phyloP scores from a whole-genome alignment of 2,329 filamentous ascomycete genomes.

The Thelonectria olida region DNA sequence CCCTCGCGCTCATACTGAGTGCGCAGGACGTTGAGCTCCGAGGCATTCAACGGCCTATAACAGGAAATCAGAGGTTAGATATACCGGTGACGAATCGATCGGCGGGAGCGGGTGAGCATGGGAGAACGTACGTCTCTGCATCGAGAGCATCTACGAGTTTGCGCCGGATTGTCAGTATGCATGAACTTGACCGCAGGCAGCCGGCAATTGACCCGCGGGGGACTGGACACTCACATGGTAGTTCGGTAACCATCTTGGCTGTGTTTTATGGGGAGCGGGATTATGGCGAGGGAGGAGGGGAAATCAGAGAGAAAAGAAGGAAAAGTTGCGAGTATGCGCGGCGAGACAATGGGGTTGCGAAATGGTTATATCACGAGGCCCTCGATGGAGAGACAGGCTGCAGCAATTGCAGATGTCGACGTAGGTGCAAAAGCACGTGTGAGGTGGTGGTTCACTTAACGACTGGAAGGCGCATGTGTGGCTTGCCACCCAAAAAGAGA shows the following conservation, averaged over 20 bases:
- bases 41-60: slow-evolving; percentile 82
- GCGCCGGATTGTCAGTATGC: slow-evolving; percentile 23
- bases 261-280: not conserved
- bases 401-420: not conserved
- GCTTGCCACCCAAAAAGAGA: not conserved
- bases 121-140: slow-evolving; percentile 80
- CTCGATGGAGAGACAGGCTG: slow-evolving; percentile 3
- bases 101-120: not conserved
- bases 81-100: slow-evolving; percentile 1
- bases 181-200: slow-evolving; percentile 22
- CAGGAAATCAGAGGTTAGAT: slow-evolving; percentile 19
- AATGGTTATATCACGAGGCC: not conserved
- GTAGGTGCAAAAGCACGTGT: slow-evolving; percentile 14
- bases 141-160: slow-evolving; percentile 83
- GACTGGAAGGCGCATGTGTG: slow-evolving; percentile 8
- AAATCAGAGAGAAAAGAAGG: not conserved
- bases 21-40: slow-evolving; percentile 91
- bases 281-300: not conserved
- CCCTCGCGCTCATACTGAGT: slow-evolving; percentile 98
- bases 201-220: slow-evolving; percentile 11
- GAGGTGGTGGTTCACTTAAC: not conserved
- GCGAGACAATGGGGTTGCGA: not conserved
- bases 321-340: no score
- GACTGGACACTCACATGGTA: slow-evolving; percentile 54
- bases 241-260: slow-evolving; percentile 56